These are phyloP conservation scores for Amoebophrya sp. DNA, from an alignment of 169 alveolate genomes.

Conservation along the genomic window DNA sequence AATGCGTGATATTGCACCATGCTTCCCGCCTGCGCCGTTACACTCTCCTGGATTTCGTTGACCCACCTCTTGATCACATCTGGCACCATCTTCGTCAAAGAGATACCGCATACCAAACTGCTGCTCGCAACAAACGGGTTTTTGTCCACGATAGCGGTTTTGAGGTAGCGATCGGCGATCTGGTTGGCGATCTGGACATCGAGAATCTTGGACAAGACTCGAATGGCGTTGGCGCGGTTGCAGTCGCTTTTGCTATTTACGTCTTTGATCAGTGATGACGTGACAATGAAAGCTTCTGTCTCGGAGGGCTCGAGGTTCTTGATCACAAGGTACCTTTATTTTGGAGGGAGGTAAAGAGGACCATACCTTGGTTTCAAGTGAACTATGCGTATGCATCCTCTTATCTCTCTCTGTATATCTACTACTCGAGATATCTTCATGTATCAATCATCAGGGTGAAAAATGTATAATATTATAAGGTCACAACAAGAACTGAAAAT, in stretches of 20 bases:
- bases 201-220: constrained; percentile 84
- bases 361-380: too few relatives aligned
- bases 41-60: constrained; percentile 73
- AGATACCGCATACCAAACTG: constrained; percentile 83
- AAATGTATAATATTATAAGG: too few relatives aligned
- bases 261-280: constrained; percentile 88
- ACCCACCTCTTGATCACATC: constrained; percentile 81
- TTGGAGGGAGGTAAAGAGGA: too few relatives aligned
- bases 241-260: constrained; percentile 80
- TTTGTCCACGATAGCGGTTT: constrained; percentile 83
- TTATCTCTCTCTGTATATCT: too few relatives aligned
- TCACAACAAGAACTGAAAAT: too few relatives aligned
- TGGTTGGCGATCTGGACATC: constrained; percentile 82
- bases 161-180: constrained; percentile 81
- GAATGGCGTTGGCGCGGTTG: constrained; percentile 88
- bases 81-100: constrained; percentile 70
- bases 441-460: too few relatives aligned
- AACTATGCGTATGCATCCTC: too few relatives aligned
- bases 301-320: constrained; percentile 79
- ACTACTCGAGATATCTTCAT: too few relatives aligned
- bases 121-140: constrained; percentile 83
- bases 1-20: constrained; percentile 90
- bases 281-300: constrained; percentile 83
- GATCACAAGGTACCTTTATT: constrained; percentile 78
- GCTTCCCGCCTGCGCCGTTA: constrained; percentile 59